These are phyloP conservation scores for Vickermania spadyakhi DNA, from an alignment of 208 protist genomes.

Conservation along the genomic window DNA sequence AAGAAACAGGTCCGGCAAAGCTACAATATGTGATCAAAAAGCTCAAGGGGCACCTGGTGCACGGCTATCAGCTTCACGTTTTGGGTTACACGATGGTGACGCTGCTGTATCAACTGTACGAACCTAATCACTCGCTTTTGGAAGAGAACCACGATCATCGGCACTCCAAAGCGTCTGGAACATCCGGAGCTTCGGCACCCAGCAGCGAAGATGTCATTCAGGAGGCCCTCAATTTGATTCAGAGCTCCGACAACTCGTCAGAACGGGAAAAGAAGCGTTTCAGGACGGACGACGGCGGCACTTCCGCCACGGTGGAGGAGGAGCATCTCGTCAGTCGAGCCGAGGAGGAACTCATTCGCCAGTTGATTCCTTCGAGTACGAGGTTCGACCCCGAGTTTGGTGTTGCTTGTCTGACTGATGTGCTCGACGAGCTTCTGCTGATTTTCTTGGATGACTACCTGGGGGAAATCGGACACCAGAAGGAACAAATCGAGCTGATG, in stretches of 20 bases:
- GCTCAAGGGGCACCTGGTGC: conserved; percentile 79
- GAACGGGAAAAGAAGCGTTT: background rate
- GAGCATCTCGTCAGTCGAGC: conserved; percentile 4
- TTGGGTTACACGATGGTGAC: conserved; percentile 88
- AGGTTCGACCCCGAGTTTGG: conserved; percentile 64
- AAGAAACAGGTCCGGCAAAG: conserved; percentile 73
- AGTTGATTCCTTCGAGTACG: conserved; percentile 18
- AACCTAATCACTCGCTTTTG: conserved; percentile 51
- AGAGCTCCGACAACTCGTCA: background rate
- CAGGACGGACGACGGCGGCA: background rate
- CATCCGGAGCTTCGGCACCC: background rate
- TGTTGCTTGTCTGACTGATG: conserved; percentile 46
- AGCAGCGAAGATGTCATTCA: conserved; percentile 13
- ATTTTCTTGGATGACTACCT: conserved; percentile 91
- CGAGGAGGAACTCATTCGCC: conserved; percentile 40
- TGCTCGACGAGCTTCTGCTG: conserved; percentile 64
- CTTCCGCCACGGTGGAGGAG: background rate
- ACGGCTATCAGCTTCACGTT: conserved; percentile 90
- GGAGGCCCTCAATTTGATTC: conserved; percentile 11
- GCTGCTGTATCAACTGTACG: conserved; percentile 82
- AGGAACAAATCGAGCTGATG: conserved; percentile 88
- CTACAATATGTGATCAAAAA: conserved; percentile 74
- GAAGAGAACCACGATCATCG: background rate
- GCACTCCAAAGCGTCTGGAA: background rate
- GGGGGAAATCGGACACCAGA: conserved; percentile 76